phyloP scores from a whole-genome alignment of 345 rosid genomes.

The Melastoma malabathricum region DNA sequence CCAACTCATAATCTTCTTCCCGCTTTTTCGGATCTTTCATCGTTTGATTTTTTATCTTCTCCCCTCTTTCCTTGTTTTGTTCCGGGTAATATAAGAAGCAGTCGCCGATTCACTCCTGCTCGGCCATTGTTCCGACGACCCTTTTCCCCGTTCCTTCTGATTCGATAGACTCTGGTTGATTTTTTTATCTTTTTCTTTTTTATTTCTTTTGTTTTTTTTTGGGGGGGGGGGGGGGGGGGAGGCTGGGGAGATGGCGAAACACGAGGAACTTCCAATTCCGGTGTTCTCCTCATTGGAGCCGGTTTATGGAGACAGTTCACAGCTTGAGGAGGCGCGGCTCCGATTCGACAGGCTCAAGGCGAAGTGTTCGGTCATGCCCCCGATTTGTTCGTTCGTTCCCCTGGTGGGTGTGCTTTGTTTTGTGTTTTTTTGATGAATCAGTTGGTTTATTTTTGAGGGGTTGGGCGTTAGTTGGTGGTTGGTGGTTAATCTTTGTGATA shows the following conservation, averaged over 20 bases:
- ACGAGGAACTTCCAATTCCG: constrained; percentile 57
- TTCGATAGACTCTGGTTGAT: no score
- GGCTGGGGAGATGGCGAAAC: constrained; percentile 43
- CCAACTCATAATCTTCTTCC: no score
- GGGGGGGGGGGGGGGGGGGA: no score
- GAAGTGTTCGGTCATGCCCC: constrained; percentile 63
- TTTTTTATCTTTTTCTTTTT: no score
- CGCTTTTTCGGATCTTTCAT: no score
- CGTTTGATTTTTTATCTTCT: no score
- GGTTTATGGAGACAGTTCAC: constrained; percentile 70
- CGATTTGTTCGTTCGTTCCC: constrained; percentile 70
- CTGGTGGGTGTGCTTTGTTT: constrained; percentile 30
- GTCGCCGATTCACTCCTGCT: no score
- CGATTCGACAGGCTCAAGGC: constrained; percentile 56
- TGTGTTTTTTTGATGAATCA: not conserved
- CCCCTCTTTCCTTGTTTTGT: no score
- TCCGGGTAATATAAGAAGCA: no score
- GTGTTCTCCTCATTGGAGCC: constrained; percentile 43
- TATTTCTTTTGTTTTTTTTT: no score
- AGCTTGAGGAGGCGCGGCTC: constrained; percentile 56
- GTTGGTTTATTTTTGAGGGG: constrained; percentile 7
- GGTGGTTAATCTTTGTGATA: not conserved
- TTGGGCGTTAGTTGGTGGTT: constrained; percentile 1
- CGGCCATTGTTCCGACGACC: no score
- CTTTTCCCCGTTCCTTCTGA: no score